Base-by-base conservation (phyloP, 2,329 filamentous ascomycete species). In the Penicillium crustosum region DNA sequence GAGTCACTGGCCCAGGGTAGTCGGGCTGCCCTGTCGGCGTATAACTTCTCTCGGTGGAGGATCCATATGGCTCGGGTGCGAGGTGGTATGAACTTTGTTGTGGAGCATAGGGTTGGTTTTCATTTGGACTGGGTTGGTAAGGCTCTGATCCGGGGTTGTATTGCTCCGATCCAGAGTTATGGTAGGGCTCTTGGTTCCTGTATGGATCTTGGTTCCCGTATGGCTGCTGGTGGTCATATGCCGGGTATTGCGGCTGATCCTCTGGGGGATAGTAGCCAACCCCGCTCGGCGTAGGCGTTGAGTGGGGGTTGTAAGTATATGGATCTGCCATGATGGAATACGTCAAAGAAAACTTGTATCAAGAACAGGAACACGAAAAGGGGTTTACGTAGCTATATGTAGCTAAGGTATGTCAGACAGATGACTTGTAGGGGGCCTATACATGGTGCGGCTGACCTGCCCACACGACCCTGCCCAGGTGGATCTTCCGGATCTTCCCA, bases 241-340 rank as follows among this genome's bases (percentile, higher is more conserved):
- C 31, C 27, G 57, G 56, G 25, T 63, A 51, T 23, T 67, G 62
- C 58, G 65, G 59, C 31, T 67, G 64, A 23, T 63, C 63, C 17
- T 70, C 66, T 6, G 66, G 64, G 27, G 68, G 65, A 49, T 70
- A 69, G 58, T 65, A 67, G 41, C 58, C 43, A 36, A 63, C 58
- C 17, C 59, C 64, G 44, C 62, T 63, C 9, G 65, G 66, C 12
- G 63, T 68, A 44, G 70, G 60, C 52, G 70, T 57, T 55, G 66
- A 51, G 55, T 69, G 67, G 52, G 63, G 59, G 43, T 62, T 54
- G 36, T 76, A 69, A 42, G 78, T 74, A 75, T 83, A 83, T 38
- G 79, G 79, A 58, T 80, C 80, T 17, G 81, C 82, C 82, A 83
- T 84, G 62, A 45, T 35, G 45, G 21, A 47, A 31, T n/a, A 44